Evolutionary conservation across 805 yeast genomes (phyloP), one percentile per base, ranked within the genome.

Genomic region (Wickerhamomyces queroliae): DNA sequence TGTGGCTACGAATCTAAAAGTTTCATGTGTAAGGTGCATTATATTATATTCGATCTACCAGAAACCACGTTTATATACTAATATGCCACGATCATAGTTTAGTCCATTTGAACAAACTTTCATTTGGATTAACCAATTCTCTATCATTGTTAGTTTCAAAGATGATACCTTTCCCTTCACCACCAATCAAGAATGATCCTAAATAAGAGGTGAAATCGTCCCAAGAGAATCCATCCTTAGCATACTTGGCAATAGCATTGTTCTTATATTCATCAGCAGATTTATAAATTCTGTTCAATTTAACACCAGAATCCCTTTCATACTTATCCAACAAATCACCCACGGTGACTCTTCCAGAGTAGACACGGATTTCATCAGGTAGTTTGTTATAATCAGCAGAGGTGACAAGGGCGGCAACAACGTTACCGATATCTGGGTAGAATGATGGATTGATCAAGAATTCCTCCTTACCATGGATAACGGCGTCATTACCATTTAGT

Each of bases 101-200:
- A 21, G 59, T 55, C 74, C 75, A 72, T 44, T 63, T 69, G 65
- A 69, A 72, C 27, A 63, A 41, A 2, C 62, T 53, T 51, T 69
- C 71, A 26, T 54, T 57, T 4, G 77, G 76, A 52, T 73, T 72
- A 41, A 73, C 56, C 20, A 67, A 44, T 49, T 72, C 77, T 37
- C 63, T 58, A 31, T 69, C 64, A 39, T 61, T 61, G 2, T 49
- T 38, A 10, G 37, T 38, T 10, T 49, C 43, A 39, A 53, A 60
- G 15, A 52, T 45, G n/a, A 55, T 40, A 41, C 77, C 78, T 28
- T 61, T 49, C 29, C 64, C 76, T 13, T 45, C 55, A 36, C 76
- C 78, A 41, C 56, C 62, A 15, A 70, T 59, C 36, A 51, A 32
- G n/a, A 62, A 35, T 10, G 53, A 52, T 38, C 58, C 52, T 44